These are phyloP conservation scores for Phytophthora pisi DNA, from an alignment of 352 stramenopile genomes.

Conservation along the genomic window DNA sequence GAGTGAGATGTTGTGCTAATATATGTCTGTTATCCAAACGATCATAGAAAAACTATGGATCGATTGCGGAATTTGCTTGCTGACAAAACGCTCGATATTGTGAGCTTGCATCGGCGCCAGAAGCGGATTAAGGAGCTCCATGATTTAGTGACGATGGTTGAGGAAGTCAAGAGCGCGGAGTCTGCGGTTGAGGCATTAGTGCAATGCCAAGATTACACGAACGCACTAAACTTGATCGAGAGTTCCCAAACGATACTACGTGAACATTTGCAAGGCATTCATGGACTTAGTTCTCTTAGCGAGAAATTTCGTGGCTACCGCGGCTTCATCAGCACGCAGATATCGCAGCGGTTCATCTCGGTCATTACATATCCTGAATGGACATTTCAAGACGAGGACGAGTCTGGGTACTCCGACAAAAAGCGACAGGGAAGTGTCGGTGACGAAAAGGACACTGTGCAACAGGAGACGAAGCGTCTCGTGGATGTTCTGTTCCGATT, in stretches of 20 bases:
- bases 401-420: conserved; percentile 20
- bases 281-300: conserved; percentile 68
- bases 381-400: conserved; percentile 75
- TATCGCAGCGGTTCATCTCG: conserved; percentile 81
- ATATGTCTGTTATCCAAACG: background rate
- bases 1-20: conserved; percentile 13
- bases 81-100: conserved; percentile 87
- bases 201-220: conserved; percentile 85
- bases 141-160: conserved; percentile 83
- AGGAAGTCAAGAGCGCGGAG: conserved; percentile 86
- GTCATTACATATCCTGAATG: conserved; percentile 82
- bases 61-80: conserved; percentile 77
- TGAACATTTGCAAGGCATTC: conserved; percentile 80
- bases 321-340: conserved; percentile 75
- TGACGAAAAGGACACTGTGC: conserved; percentile 44
- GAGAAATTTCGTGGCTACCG: conserved; percentile 82
- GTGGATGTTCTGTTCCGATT: conserved; percentile 80
- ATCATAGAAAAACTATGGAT: conserved; percentile 78
- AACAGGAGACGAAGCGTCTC: conserved; percentile 54
- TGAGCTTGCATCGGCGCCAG: conserved; percentile 83
- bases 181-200: conserved; percentile 83
- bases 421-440: conserved; percentile 29
- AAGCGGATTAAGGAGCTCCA: conserved; percentile 84
- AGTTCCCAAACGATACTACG: conserved; percentile 64
- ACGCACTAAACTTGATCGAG: conserved; percentile 81